Base-by-base conservation (phyloP, 2,329 filamentous ascomycete species). In the Ascosphaera pollenicola region DNA sequence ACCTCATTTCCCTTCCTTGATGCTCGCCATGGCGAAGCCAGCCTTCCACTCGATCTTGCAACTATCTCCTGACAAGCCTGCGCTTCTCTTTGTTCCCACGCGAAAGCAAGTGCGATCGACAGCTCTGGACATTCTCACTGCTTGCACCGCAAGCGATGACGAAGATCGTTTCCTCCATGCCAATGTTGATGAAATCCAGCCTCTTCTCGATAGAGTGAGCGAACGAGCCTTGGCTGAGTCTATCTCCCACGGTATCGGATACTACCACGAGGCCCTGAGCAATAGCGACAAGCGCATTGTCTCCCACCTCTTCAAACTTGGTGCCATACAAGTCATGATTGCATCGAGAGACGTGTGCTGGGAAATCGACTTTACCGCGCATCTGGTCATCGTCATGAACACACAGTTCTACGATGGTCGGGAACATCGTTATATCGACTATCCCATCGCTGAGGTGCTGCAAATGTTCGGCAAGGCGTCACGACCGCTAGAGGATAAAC, bases 381-480 rank as follows among this genome's bases (percentile, higher is more conserved):
- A 95, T 54, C 66, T 98, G 11, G 85, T 95, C 11, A 71, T 98
- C 37, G 76, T 98, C 24, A 95, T 98, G 85, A 85, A 85, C 13
- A 98, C 91, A 1, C 89, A 98, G 52, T 94, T 85, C 60, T 98
- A 87, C 47, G 89, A 98, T 51, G 89, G 89, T 5, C 77, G 84
- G 38, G 87, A 98, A 58, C 91, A 98, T 56, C 78, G 91, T 44
- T 98, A 98, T 56, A 75, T 95, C 39, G 89, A 98, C 58, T 98
- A 98, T 51, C 79, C 84, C 3, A 73, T 95, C 46, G 87, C 79
- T 51, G 89, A 98, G 53, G 74, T 98, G 13, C 63, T 98, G 40
- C 89, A 98, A 53, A 98, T 98, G 87, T 93, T 95, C 49, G 89
- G 89, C 48, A 92, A 89, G 58, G 81, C 89, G 30, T 75, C 85